Evolutionary conservation across 768 basidiomycete genomes (phyloP).

Genomic region (Pilatotrama ljubarskyi): DNA sequence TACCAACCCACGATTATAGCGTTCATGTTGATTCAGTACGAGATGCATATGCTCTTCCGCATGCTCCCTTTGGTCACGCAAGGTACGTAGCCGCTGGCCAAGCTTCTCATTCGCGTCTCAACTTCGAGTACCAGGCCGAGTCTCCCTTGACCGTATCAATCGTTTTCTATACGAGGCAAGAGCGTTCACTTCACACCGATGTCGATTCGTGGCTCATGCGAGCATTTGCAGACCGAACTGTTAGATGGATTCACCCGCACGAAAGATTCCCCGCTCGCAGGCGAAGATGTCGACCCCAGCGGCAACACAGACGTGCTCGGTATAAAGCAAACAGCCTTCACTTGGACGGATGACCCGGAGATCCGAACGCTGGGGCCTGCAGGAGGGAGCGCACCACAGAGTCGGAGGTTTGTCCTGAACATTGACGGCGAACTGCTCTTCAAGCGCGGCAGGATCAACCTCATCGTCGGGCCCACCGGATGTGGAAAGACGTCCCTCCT

Average conservation of each 20-base stretch:
- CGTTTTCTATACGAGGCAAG: conserved; percentile 43
- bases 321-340: conserved; percentile 54
- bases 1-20: conserved; percentile 42
- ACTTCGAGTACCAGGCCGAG: conserved; percentile 41
- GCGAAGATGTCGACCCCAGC: neutral
- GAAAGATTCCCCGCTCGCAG: conserved; percentile 1
- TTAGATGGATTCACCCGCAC: conserved; percentile 42
- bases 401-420: conserved; percentile 47
- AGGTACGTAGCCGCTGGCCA: neutral
- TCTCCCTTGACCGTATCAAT: conserved; percentile 62
- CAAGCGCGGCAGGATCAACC: conserved; percentile 49
- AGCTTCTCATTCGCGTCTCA: neutral
- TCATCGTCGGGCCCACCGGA: conserved; percentile 57
- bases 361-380: conserved; percentile 33
- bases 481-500: conserved; percentile 61
- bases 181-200: neutral
- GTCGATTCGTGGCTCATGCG: too few species aligned
- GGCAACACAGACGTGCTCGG: conserved; percentile 40
- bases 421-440: conserved; percentile 55
- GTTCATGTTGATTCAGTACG: conserved; percentile 58
- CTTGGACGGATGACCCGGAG: conserved; percentile 47
- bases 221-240: conserved; percentile 43
- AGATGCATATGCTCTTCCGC: conserved; percentile 40
- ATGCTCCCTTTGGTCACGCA: conserved; percentile 30
- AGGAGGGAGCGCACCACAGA: conserved; percentile 22